phyloP scores from a whole-genome alignment of 768 basidiomycete species.

The Mycena kentingensis region DNA sequence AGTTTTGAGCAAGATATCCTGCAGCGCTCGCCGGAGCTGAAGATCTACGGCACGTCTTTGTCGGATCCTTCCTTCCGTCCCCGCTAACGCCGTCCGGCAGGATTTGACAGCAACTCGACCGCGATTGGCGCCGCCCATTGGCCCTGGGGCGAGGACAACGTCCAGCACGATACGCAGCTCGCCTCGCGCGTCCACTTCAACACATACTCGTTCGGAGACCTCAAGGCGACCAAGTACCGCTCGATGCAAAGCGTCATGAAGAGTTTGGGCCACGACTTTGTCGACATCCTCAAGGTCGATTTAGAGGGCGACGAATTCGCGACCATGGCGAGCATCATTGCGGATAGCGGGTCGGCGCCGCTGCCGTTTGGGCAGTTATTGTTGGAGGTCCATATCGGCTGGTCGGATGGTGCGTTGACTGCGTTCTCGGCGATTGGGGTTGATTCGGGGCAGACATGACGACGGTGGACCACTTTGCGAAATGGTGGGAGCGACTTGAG shows the following conservation, averaged over 20 bases:
- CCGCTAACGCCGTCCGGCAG: neutral
- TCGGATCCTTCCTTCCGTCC: neutral
- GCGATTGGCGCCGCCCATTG: neutral
- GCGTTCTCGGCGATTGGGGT: neutral
- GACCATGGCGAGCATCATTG: slow-evolving; percentile 42
- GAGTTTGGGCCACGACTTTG: slow-evolving; percentile 35
- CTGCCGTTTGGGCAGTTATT: slow-evolving; percentile 49
- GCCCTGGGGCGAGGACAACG: slow-evolving; percentile 28
- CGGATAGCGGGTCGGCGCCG: slow-evolving; percentile 37
- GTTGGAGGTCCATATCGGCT: slow-evolving; percentile 14
- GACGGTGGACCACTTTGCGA: slow-evolving; percentile 16
- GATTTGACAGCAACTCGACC: slow-evolving; percentile 14
- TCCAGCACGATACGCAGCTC: slow-evolving; percentile 26
- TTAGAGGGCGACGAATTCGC: slow-evolving; percentile 53
- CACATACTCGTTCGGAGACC: slow-evolving; percentile 40
- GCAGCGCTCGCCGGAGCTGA: slow-evolving; percentile 31
- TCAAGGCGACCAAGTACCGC: slow-evolving; percentile 37
- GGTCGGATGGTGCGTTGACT: slow-evolving; percentile 9
- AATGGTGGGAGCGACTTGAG: slow-evolving; percentile 15
- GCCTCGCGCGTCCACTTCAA: slow-evolving; percentile 44
- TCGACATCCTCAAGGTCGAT: slow-evolving; percentile 34
- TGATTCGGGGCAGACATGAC: slow-evolving; percentile 11
- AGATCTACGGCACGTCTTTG: slow-evolving; percentile 28
- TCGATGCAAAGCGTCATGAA: slow-evolving; percentile 48
- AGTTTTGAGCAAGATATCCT: slow-evolving; percentile 49